A percentile compares a stretch with the other conserved stretches of the same genome.
phyloP scores from a whole-genome alignment of 2,329 filamentous ascomycete species.

The Aspergillus unguis region DNA sequence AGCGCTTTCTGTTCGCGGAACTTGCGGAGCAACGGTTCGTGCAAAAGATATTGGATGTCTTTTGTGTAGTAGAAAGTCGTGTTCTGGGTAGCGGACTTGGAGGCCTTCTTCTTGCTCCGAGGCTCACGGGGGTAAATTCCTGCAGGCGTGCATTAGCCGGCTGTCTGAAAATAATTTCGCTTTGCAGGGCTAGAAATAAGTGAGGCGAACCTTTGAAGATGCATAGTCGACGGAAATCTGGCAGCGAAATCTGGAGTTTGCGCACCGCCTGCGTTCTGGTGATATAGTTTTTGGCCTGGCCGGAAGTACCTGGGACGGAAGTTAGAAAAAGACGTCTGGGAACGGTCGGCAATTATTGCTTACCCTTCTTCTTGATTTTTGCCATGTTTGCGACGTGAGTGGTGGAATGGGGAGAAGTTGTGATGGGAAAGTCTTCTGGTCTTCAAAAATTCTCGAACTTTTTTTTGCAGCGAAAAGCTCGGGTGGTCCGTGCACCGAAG shows the following conservation, averaged over 20 bases:
- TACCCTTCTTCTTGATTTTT: conserved; percentile 85
- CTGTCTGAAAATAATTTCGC: conserved; percentile 7
- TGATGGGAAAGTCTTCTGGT: conserved; percentile 37
- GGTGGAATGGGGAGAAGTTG: conserved; percentile 23
- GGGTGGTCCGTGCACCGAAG: conserved; percentile 32
- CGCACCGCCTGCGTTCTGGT: conserved; percentile 95
- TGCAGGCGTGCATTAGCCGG: conserved; percentile 26
- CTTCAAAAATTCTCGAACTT: conserved; percentile 21
- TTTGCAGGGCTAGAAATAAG: background rate
- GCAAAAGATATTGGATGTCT: conserved; percentile 96
- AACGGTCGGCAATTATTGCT: conserved; percentile 9
- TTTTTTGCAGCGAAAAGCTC: conserved; percentile 18
- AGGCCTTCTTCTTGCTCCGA: conserved; percentile 93
- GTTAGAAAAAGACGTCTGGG: background rate
- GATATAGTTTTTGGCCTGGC: conserved; percentile 97
- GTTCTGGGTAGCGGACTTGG: conserved; percentile 81
- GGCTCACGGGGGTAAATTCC: conserved; percentile 97
- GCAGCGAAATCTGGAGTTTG: conserved; percentile 94
- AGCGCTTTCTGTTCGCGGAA: conserved; percentile 97
- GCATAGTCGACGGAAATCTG: conserved; percentile 95
- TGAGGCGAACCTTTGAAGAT: conserved; percentile 84
- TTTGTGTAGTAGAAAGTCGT: conserved; percentile 92
- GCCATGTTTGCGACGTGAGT: conserved; percentile 52
- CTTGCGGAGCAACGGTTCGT: conserved; percentile 89
- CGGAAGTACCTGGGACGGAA: conserved; percentile 62